Evolutionary conservation across 192 early-diverging fungal species (phyloP).

Genomic region (Coemansia sp.): DNA sequence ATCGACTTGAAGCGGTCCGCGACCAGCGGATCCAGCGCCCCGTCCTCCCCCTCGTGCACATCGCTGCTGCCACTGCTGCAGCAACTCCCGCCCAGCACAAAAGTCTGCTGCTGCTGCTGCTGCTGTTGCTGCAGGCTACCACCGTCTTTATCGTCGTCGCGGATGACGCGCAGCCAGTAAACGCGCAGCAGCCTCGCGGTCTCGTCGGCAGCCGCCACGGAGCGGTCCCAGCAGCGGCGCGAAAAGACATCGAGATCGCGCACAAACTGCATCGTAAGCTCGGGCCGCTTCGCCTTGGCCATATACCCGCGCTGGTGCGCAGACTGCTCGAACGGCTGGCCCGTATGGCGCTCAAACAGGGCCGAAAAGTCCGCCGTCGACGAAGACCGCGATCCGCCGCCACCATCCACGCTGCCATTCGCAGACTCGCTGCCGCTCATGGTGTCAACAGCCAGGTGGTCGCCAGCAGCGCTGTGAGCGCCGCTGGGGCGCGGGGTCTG

Average conservation of each 20-base stretch:
- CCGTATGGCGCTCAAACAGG: constrained; percentile 24
- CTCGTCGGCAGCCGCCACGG: constrained; percentile 35
- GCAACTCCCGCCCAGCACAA: no score
- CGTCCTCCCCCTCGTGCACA: background rate
- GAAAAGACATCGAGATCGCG: constrained; percentile 27
- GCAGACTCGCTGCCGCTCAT: background rate
- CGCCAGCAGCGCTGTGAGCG: no score
- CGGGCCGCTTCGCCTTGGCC: constrained; percentile 27
- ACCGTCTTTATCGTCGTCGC: background rate
- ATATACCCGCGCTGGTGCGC: constrained; percentile 34
- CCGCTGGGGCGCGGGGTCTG: background rate
- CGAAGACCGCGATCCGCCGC: constrained; percentile 11
- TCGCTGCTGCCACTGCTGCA: no score
- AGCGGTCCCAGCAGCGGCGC: constrained; percentile 31
- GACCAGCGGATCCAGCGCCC: constrained; percentile 11
- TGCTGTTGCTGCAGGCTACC: no score
- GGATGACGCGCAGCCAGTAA: constrained; percentile 29
- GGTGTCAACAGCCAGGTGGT: no score
- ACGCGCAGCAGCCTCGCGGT: constrained; percentile 25
- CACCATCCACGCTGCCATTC: background rate
- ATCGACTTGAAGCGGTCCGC: constrained; percentile 46
- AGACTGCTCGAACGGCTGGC: constrained; percentile 14
- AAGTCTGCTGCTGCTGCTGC: no score
- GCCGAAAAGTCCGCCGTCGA: constrained; percentile 17
- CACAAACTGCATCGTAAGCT: constrained; percentile 22